phyloP scores from a whole-genome alignment of 257 asterid species.

The Solanum piurae region DNA sequence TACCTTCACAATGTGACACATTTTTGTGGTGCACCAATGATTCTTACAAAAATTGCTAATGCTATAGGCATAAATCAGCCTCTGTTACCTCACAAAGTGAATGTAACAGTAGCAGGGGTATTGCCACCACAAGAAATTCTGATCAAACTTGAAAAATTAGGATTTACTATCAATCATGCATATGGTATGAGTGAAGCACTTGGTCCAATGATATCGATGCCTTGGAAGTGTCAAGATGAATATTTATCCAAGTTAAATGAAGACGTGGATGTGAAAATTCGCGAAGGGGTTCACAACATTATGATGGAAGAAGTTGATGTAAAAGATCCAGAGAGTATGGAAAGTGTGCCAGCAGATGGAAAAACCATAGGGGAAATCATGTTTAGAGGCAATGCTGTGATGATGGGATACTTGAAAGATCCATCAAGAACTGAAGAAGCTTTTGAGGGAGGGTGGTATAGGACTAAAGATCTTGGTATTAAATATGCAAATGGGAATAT shows the following conservation, averaged over 20 bases:
- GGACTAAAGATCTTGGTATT: constrained; percentile 59
- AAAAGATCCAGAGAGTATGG: constrained; percentile 42
- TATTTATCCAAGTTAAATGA: background rate
- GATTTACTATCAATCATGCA: constrained; percentile 28
- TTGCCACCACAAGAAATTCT: constrained; percentile 36
- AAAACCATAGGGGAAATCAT: constrained; percentile 54
- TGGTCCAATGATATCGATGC: constrained; percentile 37
- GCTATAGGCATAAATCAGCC: constrained; percentile 3
- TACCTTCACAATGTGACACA: constrained; percentile 41
- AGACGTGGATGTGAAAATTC: constrained; percentile 18
- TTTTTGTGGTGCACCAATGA: constrained; percentile 49
- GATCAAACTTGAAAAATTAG: constrained; percentile 27
- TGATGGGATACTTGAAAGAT: constrained; percentile 56
- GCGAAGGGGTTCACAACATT: constrained; percentile 37
- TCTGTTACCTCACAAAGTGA: constrained; percentile 25
- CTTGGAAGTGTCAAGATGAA: constrained; percentile 22
- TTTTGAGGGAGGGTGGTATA: constrained; percentile 63
- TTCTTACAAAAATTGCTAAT: constrained; percentile 35
- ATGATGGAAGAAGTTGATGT: constrained; percentile 48
- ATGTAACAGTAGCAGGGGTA: constrained; percentile 39
- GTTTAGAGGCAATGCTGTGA: constrained; percentile 55
- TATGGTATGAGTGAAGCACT: constrained; percentile 74
- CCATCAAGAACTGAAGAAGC: constrained; percentile 31
- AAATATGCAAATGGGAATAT: constrained; percentile 39
- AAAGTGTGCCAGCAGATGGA: constrained; percentile 50